A percentile compares a stretch with the other conserved stretches of the same genome.
These are phyloP conservation scores for Rhizopus stolonifer DNA, from an alignment of 371 early-diverging fungal genomes.

Conservation along the genomic window DNA sequence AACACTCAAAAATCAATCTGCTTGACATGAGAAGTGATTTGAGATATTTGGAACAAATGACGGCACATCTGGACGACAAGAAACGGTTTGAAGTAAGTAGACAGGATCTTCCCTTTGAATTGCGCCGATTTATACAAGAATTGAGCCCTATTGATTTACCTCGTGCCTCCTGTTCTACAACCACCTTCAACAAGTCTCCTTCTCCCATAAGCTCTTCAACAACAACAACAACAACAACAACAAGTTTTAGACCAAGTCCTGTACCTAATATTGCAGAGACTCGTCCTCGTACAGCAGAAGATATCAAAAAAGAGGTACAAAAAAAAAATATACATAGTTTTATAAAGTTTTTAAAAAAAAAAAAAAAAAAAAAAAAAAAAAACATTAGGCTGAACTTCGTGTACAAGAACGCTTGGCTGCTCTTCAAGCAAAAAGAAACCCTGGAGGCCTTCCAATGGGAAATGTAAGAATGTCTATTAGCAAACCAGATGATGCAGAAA, in stretches of 20 bases:
- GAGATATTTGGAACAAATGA: constrained; percentile 30
- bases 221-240: no score
- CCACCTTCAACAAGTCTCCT: not conserved
- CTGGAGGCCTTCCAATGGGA: no score
- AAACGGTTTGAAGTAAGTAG: constrained; percentile 42
- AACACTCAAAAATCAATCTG: constrained; percentile 34
- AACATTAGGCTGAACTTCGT: constrained; percentile 54
- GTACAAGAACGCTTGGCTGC: constrained; percentile 54
- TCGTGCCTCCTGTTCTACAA: constrained; percentile 8
- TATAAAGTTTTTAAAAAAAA: no score
- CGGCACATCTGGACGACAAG: constrained; percentile 31
- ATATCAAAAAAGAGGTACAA: constrained; percentile 55
- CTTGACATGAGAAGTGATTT: constrained; percentile 44
- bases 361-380: no score
- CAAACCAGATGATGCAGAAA: constrained; percentile 36
- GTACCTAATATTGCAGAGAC: constrained; percentile 22
- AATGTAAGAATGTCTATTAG: constrained; percentile 15
- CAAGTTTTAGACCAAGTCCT: constrained; percentile 13
- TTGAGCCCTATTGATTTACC: constrained; percentile 22
- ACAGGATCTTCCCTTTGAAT: constrained; percentile 46
- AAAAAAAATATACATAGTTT: not conserved
- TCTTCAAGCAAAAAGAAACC: constrained; percentile 37
- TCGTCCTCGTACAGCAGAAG: constrained; percentile 50
- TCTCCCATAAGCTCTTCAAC: constrained; percentile 3
- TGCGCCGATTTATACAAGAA: constrained; percentile 46